Conservation (phyloP, 192 early-diverging fungal species). For the Spizellomyces punctatus region DNA sequence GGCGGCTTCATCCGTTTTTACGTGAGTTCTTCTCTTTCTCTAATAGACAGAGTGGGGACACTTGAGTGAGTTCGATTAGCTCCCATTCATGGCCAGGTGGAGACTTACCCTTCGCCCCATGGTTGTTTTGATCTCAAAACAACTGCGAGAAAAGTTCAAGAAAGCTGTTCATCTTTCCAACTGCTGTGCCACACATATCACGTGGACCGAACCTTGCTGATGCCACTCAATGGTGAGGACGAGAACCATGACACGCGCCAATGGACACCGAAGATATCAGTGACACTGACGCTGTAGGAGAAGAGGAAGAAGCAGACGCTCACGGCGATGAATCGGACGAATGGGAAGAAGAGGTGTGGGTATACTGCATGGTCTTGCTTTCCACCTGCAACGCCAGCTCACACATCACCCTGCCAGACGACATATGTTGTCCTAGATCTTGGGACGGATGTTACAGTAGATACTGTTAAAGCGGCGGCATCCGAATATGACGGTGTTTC, state of each 20-base stretch:
- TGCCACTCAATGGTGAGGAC: no score
- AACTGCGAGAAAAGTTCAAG: no score
- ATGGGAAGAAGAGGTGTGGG: slow-evolving; percentile 2
- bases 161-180: no score
- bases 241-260: no score
- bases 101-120: no score
- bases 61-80: no score
- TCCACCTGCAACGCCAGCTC: background rate
- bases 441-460: slow-evolving; percentile 13
- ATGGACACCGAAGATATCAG: no score
- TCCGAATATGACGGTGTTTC: slow-evolving; percentile 19
- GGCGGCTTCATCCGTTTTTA: slow-evolving; percentile 38
- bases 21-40: slow-evolving; percentile 61
- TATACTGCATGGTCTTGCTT: background rate
- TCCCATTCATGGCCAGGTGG: no score
- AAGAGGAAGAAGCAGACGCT: background rate
- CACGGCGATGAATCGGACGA: background rate
- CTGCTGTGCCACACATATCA: no score
- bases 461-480: slow-evolving; percentile 7
- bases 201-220: no score
- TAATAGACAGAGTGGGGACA: slow-evolving; percentile 4
- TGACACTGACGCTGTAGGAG: no score
- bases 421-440: slow-evolving; percentile 28
- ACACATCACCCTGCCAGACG: background rate
- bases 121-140: no score